These are phyloP conservation scores for Breynia disticha DNA, from an alignment of 441 rosid species.

Conservation along the genomic window DNA sequence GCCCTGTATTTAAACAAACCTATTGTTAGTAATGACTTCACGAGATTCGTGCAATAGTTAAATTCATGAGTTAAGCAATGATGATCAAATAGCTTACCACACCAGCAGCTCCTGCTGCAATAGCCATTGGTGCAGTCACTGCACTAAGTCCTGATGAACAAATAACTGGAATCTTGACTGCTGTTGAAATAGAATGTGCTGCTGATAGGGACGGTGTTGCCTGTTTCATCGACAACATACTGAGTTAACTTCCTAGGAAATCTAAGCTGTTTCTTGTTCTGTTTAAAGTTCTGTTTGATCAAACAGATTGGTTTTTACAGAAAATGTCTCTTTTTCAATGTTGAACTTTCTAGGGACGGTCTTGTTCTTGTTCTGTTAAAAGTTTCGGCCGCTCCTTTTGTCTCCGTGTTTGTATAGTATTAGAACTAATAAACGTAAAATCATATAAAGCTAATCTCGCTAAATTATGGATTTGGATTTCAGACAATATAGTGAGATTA, in stretches of 20 bases:
- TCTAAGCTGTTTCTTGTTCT: background rate
- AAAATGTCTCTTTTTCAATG: too few relatives aligned
- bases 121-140: constrained; percentile 66
- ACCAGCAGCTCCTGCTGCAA: constrained; percentile 54
- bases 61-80: background rate
- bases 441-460: too few relatives aligned
- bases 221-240: constrained; percentile 13
- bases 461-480: too few relatives aligned
- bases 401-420: too few relatives aligned
- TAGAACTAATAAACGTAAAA: too few relatives aligned
- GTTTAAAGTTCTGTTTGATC: too few relatives aligned
- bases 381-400: too few relatives aligned
- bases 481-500: too few relatives aligned
- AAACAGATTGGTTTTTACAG: too few relatives aligned
- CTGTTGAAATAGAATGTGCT: constrained; percentile 50
- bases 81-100: constrained; percentile 34
- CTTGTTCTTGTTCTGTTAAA: too few relatives aligned
- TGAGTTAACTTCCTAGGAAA: background rate
- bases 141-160: constrained; percentile 59
- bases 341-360: too few relatives aligned
- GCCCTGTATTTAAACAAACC: constrained; percentile 25
- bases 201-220: constrained; percentile 62
- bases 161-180: constrained; percentile 50
- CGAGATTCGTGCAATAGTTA: background rate
- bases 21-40: background rate